phyloP scores from a whole-genome alignment of 1,284 basidiomycete genomes.

The Sporisorium sorghi region DNA sequence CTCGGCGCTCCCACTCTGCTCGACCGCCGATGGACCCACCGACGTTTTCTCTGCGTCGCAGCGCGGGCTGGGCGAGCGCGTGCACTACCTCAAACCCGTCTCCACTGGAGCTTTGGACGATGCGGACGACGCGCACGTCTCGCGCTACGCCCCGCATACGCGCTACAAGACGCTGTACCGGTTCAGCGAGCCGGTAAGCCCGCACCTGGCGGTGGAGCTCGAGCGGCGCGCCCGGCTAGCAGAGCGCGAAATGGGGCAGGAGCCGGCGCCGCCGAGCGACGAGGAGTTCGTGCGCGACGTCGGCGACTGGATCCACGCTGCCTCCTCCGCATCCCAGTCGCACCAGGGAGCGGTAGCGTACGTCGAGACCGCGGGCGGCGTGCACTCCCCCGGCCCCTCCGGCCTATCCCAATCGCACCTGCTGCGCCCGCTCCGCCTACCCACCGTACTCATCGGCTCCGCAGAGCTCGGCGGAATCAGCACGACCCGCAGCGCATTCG shows the following conservation, averaged over 20 bases:
- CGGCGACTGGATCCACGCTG: slow-evolving; percentile 75
- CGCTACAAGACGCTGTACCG: slow-evolving; percentile 81
- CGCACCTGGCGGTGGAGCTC: slow-evolving; percentile 84
- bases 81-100: slow-evolving; percentile 67
- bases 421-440: slow-evolving; percentile 77
- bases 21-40: slow-evolving; percentile 4
- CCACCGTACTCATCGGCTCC: slow-evolving; percentile 87
- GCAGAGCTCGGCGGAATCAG: slow-evolving; percentile 93
- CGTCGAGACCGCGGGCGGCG: slow-evolving; percentile 94
- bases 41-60: slow-evolving; percentile 33
- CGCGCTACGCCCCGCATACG: slow-evolving; percentile 42
- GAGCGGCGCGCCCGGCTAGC: slow-evolving; percentile 71
- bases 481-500: slow-evolving; percentile 91
- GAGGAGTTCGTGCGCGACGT: slow-evolving; percentile 79
- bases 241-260: slow-evolving; percentile 25
- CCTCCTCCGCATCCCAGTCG: slow-evolving; percentile 71
- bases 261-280: slow-evolving; percentile 70
- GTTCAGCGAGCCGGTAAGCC: slow-evolving; percentile 89
- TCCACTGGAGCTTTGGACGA: slow-evolving; percentile 59
- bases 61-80: slow-evolving; percentile 41
- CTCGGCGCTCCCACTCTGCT: slow-evolving; percentile 32
- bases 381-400: slow-evolving; percentile 88
- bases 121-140: slow-evolving; percentile 59
- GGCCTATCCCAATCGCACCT: slow-evolving; percentile 79
- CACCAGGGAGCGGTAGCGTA: slow-evolving; percentile 73